Evolutionary conservation across 768 basidiomycete genomes (phyloP).

Genomic region (Galerina marginata): DNA sequence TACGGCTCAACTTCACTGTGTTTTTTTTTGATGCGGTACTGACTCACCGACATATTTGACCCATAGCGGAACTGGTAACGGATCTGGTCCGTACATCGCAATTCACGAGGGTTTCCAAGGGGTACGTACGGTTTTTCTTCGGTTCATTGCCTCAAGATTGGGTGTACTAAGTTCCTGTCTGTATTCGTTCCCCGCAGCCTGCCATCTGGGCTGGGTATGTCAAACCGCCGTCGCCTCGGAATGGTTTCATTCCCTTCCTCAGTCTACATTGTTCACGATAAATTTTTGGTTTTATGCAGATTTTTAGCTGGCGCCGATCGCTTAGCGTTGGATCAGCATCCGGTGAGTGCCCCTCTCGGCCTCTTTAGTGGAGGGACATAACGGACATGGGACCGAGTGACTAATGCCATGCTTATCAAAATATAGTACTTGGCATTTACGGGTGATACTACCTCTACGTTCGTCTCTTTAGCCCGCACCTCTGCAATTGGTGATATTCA

Average conservation of each 20-base stretch:
- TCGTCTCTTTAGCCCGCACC: constrained; percentile 22
- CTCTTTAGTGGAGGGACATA: constrained; percentile 15
- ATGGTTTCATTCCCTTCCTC: background rate
- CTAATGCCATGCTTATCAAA: constrained; percentile 16
- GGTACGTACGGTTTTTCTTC: constrained; percentile 40
- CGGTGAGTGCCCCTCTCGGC: constrained; percentile 49
- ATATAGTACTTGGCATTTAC: constrained; percentile 51
- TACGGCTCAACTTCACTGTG: no score
- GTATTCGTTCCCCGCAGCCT: constrained; percentile 31
- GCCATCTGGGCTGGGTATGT: constrained; percentile 51
- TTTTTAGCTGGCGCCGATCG: constrained; percentile 83
- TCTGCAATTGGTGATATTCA: constrained; percentile 17
- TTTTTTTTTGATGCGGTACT: no score
- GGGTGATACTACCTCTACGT: constrained; percentile 45
- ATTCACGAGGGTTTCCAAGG: constrained; percentile 75
- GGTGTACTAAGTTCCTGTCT: constrained; percentile 3
- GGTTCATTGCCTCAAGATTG: constrained; percentile 5
- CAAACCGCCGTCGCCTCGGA: background rate
- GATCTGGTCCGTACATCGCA: constrained; percentile 51
- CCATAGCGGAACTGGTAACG: constrained; percentile 68
- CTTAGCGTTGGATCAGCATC: constrained; percentile 77
- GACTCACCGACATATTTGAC: constrained; percentile 2
- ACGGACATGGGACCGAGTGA: constrained; percentile 13
- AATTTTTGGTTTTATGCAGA: constrained; percentile 35
- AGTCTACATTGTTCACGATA: background rate